A percentile compares a stretch with the other conserved stretches of the same genome.
These are phyloP conservation scores for Exophiala phaeomuriformis DNA, from an alignment of 2,329 filamentous ascomycete species.

Conservation along the genomic window DNA sequence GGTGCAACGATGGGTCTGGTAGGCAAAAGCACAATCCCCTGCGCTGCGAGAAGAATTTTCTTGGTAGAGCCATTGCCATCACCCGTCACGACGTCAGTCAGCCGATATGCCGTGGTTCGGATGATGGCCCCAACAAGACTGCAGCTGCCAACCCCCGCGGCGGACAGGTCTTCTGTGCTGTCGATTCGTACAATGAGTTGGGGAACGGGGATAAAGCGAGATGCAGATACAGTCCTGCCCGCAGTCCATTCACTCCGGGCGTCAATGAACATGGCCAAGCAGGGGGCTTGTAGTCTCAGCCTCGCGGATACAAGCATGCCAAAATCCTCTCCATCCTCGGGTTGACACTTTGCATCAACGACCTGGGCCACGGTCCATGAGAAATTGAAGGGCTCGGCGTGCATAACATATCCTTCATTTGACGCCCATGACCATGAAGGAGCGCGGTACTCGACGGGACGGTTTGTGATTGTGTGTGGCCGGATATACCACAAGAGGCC, in stretches of 20 bases:
- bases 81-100: conserved; percentile 3
- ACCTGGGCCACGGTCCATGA: conserved; percentile 10
- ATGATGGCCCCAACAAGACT: conserved; percentile 21
- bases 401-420: conserved; percentile 14
- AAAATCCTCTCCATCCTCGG: conserved; percentile 1
- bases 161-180: conserved; percentile 2
- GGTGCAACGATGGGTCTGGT: neutral
- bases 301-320: conserved; percentile 7
- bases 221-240: too few relatives aligned
- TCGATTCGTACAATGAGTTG: conserved; percentile 7
- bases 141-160: neutral
- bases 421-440: conserved; percentile 22
- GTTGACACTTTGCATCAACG: neutral
- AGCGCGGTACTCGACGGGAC: conserved; percentile 11
- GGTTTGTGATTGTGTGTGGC: neutral
- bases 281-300: conserved; percentile 6
- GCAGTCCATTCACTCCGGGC: conserved; percentile 3
- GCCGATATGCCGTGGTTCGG: conserved; percentile 24
- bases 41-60: conserved; percentile 12
- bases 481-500: conserved; percentile 15
- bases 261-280: conserved; percentile 2
- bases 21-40: conserved; percentile 10
- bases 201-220: neutral
- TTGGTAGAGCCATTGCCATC: neutral
- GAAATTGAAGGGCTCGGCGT: conserved; percentile 6